Base-by-base conservation (phyloP, 768 basidiomycete species). In the Tricholoma flavovirens region DNA sequence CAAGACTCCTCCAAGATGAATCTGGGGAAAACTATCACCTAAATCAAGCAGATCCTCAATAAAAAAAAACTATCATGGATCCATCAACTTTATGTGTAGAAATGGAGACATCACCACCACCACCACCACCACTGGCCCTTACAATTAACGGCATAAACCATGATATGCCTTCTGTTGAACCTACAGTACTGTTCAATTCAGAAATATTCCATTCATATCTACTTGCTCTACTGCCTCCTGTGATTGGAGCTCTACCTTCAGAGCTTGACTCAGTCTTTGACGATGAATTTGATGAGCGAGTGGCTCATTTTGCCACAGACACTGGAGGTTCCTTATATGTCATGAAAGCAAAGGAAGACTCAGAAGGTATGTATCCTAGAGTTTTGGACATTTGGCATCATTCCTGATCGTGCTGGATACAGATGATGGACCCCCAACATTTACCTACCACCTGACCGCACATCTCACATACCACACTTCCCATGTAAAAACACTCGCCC, bases 401-500 rank as follows among this genome's bases (percentile, higher is more conserved):
- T 53, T 24, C 45, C 53, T 62, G 59, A 58, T 49, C 32, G 30
- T 5, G 9, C 40, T 42, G 40, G 40, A 10, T 22, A 52, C 53
- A 43, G 89, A 90, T 67, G 89, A 90, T 58, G 73, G 72, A 32
- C 76, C 78, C 40, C 79, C 81, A 15, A 79, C 76, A 15, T 85
- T 83, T 67, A 73, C 77, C 50, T 91, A 90, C 69, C 76, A 80
- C 30, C 77, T 92, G 40, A 84, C 87, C 12, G 71, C 87, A 24
- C 80, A 90, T 59, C 78, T 97, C 55, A 76, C 80, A n/a, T 89
- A 97, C 73, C 84, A 93, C 45, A 73, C 88, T 5, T 81, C 84
- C 42, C 84, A 90, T 72, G 76, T 85, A 53, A 90, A 87, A 17
- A 95, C 94, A 0, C 82, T 99, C 46, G 94, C 95, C 24, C 80